These are phyloP conservation scores for Paradendryphiella salina DNA, from an alignment of 2,329 filamentous ascomycete genomes.

Conservation along the genomic window DNA sequence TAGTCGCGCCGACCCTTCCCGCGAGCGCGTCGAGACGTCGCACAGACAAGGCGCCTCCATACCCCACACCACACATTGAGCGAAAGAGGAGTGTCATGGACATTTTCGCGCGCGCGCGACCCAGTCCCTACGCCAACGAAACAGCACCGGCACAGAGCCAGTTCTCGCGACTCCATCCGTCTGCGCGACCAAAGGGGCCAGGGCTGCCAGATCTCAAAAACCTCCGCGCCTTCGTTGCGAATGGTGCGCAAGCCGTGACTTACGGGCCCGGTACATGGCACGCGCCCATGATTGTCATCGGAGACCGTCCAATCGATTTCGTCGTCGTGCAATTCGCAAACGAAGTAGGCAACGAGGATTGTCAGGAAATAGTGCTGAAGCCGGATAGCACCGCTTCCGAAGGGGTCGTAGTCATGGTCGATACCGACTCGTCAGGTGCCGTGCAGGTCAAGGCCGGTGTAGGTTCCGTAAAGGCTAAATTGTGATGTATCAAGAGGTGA, in stretches of 20 bases:
- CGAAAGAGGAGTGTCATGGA: constrained; percentile 41
- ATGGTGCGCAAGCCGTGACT: constrained; percentile 79
- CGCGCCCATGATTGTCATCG: constrained; percentile 91
- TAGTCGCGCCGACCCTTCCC: constrained; percentile 79
- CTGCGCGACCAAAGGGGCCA: constrained; percentile 49
- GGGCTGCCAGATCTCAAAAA: constrained; percentile 73
- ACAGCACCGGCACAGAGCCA: constrained; percentile 44
- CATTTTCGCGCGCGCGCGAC: constrained; percentile 49
- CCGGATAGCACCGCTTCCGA: constrained; percentile 32
- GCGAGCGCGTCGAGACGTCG: constrained; percentile 43
- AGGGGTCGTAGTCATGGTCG: constrained; percentile 42
- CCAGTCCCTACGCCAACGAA: constrained; percentile 57
- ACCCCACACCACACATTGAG: constrained; percentile 45
- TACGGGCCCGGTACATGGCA: constrained; percentile 95
- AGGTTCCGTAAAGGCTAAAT: constrained; percentile 38
- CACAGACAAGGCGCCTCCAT: constrained; percentile 46
- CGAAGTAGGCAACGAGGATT: constrained; percentile 80
- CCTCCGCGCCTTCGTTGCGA: constrained; percentile 77
- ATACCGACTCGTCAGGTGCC: constrained; percentile 37
- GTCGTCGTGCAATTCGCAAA: constrained; percentile 84
- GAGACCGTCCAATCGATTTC: constrained; percentile 73
- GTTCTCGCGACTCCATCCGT: constrained; percentile 35
- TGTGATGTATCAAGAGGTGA: constrained; percentile 13
- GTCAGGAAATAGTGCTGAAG: constrained; percentile 70
- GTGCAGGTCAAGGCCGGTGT: constrained; percentile 44